phyloP scores from a whole-genome alignment of 805 yeast genomes.

The Vanderwaltozyma tropicalis region DNA sequence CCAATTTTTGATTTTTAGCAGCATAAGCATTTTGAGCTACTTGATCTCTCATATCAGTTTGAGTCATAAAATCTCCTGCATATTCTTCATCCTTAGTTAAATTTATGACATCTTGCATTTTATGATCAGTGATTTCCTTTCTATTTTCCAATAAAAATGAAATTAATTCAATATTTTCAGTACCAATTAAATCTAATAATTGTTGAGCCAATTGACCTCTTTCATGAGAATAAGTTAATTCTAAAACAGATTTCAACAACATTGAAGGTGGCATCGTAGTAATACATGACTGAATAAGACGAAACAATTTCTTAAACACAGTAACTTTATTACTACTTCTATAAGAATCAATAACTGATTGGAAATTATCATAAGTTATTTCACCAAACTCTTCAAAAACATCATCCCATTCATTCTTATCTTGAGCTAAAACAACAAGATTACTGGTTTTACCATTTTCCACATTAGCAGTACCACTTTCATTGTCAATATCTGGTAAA shows the following conservation, averaged over 20 bases:
- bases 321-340: slow-evolving; percentile 7
- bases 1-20: slow-evolving; percentile 40
- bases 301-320: slow-evolving; percentile 12
- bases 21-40: slow-evolving; percentile 40
- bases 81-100: slow-evolving; percentile 14
- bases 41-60: slow-evolving; percentile 45
- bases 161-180: slow-evolving; percentile 74
- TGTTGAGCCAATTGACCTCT: slow-evolving; percentile 60
- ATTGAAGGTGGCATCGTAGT: slow-evolving; percentile 29
- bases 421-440: slow-evolving; percentile 27
- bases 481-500: slow-evolving; percentile 26
- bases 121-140: slow-evolving; percentile 6
- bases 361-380: slow-evolving; percentile 19
- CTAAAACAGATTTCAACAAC: slow-evolving; percentile 22
- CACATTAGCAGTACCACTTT: slow-evolving; percentile 16
- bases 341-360: slow-evolving; percentile 10
- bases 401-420: slow-evolving; percentile 32
- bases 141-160: slow-evolving; percentile 29
- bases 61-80: slow-evolving; percentile 34
- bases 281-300: slow-evolving; percentile 8
- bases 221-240: slow-evolving; percentile 24
- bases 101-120: slow-evolving; percentile 12
- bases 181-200: slow-evolving; percentile 73
- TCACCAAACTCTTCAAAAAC: slow-evolving; percentile 28
- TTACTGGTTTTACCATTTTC: slow-evolving; percentile 23